Evolutionary conservation across 2,329 filamentous ascomycete species (phyloP).

Genomic region (Leptodontidium sp.): DNA sequence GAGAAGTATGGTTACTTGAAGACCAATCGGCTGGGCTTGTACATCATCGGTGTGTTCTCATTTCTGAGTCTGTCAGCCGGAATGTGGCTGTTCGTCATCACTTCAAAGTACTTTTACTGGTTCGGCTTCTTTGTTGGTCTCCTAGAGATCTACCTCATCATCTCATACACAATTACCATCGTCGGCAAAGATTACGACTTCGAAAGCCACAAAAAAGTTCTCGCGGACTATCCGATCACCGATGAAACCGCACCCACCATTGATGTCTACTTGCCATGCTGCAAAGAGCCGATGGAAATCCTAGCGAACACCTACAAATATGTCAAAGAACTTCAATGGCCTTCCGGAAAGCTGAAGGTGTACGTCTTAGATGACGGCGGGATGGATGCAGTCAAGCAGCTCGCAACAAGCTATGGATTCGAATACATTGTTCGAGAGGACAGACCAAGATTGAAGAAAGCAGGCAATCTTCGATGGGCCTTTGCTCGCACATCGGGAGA

Average conservation of each 20-base stretch:
- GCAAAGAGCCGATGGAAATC: conserved; percentile 26
- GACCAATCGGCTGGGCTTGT: conserved; percentile 21
- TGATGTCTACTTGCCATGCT: conserved; percentile 25
- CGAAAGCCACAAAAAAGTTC: conserved; percentile 25
- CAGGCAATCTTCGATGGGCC: conserved; percentile 27
- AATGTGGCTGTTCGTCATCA: conserved; percentile 28
- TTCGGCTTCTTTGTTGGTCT: conserved; percentile 23
- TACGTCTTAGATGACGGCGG: conserved; percentile 26
- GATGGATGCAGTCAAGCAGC: conserved; percentile 22
- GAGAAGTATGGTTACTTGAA: conserved; percentile 26
- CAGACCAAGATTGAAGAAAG: conserved; percentile 26
- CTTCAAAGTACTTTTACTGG: conserved; percentile 24
- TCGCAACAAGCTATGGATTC: conserved; percentile 23
- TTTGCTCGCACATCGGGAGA: conserved; percentile 23
- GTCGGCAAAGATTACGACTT: conserved; percentile 27
- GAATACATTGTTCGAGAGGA: conserved; percentile 26
- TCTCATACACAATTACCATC: conserved; percentile 27
- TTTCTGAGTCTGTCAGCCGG: conserved; percentile 25
- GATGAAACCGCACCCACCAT: conserved; percentile 22
- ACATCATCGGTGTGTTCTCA: conserved; percentile 23
- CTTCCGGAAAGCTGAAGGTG: conserved; percentile 25
- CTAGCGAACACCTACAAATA: conserved; percentile 27
- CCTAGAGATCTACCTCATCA: conserved; percentile 26
- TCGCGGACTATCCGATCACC: conserved; percentile 18
- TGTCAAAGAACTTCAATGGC: conserved; percentile 26